Evolutionary conservation across 192 early-diverging fungal genomes (phyloP).

Genomic region (Geosiphon pyriformis): DNA sequence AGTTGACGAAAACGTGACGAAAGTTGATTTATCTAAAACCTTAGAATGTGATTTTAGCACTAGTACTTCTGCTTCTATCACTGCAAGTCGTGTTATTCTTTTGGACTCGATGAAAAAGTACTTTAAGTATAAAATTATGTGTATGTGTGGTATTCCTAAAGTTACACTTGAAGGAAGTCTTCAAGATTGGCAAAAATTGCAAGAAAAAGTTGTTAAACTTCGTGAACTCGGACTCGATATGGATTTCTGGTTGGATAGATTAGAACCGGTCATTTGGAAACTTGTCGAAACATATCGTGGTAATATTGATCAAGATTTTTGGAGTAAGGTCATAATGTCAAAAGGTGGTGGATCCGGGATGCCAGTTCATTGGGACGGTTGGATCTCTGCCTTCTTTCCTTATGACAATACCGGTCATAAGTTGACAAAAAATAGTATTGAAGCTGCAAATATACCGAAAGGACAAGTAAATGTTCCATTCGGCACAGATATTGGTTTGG

Average conservation of each 20-base stretch:
- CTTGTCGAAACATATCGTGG: too few species aligned
- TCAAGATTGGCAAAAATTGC: conserved; percentile 1
- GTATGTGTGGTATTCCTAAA: conserved; percentile 17
- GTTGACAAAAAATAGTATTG: background rate
- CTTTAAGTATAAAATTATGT: background rate
- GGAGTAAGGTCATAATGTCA: background rate
- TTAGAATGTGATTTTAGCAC: conserved; percentile 16
- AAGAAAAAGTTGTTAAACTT: conserved; percentile 13
- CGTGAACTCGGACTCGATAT: conserved; percentile 6
- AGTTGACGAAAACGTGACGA: background rate
- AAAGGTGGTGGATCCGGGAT: background rate
- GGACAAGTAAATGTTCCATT: too few species aligned
- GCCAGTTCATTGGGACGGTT: background rate
- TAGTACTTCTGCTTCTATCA: background rate
- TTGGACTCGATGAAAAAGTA: conserved; percentile 1
- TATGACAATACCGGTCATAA: background rate
- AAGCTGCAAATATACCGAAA: background rate
- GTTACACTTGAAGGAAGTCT: conserved; percentile 8
- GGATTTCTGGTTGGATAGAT: conserved; percentile 20
- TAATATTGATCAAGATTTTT: too few species aligned
- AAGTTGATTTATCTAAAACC: conserved; percentile 1
- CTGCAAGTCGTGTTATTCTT: conserved; percentile 6
- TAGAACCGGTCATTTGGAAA: too few species aligned
- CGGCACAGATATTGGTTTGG: background rate
- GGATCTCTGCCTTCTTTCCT: conserved; percentile 14